A percentile compares a stretch with the other conserved stretches of the same genome.
Evolutionary conservation across 2,329 filamentous ascomycete genomes (phyloP).

Genomic region (Colletotrichum higginsianum): DNA sequence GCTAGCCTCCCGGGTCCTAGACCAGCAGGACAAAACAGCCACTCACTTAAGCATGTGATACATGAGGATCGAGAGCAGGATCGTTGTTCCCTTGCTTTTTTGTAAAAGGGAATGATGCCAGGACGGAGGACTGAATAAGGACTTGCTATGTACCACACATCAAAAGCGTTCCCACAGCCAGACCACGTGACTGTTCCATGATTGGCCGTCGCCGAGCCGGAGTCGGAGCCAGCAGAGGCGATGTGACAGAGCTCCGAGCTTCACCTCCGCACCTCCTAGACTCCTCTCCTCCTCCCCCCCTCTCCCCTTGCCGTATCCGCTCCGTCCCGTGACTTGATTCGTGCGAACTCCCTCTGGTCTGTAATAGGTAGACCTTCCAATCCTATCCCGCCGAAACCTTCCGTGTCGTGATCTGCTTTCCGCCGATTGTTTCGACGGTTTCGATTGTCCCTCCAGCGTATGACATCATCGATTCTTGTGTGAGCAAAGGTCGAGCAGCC

Average conservation of each 20-base stretch:
- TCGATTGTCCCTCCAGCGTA: background rate
- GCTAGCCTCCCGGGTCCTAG: no score
- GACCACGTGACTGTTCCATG: conserved; percentile 4
- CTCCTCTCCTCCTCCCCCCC: background rate
- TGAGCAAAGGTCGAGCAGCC: background rate
- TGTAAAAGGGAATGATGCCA: no score
- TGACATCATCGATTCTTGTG: conserved; percentile 21
- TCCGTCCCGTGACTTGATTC: conserved; percentile 24
- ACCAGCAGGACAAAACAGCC: background rate
- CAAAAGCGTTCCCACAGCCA: no score
- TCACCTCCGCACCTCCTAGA: background rate
- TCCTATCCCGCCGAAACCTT: conserved; percentile 3
- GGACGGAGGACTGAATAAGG: no score
- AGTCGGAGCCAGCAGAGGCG: background rate
- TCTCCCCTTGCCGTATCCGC: conserved; percentile 23
- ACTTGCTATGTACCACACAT: background rate
- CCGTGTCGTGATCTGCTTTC: background rate
- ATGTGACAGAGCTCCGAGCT: background rate
- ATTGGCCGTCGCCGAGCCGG: background rate
- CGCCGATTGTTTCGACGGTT: background rate
- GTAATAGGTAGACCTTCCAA: conserved; percentile 5
- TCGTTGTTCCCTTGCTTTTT: no score
- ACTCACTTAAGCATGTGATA: no score
- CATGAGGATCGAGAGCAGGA: no score
- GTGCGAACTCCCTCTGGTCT: conserved; percentile 20